These are phyloP conservation scores for Combretum micranthum DNA, from an alignment of 345 rosid species.

Conservation along the genomic window DNA sequence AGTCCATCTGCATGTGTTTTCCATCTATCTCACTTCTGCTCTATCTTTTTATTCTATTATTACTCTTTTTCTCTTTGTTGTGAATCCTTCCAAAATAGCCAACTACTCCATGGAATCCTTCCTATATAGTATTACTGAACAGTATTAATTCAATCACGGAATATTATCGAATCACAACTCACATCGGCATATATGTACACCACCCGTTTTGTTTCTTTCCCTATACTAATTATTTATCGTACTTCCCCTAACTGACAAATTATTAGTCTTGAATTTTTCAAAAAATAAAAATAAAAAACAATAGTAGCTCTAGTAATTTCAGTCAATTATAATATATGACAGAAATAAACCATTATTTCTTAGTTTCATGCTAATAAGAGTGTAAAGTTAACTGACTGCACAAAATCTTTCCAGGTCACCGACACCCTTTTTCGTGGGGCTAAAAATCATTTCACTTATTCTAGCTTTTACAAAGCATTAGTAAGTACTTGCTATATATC, in stretches of 20 bases:
- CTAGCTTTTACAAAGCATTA: too few species aligned
- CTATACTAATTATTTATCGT: conserved; percentile 11
- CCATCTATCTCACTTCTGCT: conserved; percentile 28
- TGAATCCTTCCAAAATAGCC: conserved; percentile 58
- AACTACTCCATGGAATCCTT: conserved; percentile 60
- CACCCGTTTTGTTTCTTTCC: conserved; percentile 37
- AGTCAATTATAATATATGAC: conserved; percentile 9
- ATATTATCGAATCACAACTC: conserved; percentile 38
- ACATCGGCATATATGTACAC: conserved; percentile 27
- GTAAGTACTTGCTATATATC: too few species aligned
- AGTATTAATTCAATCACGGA: conserved; percentile 21
- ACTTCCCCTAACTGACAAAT: conserved; percentile 13
- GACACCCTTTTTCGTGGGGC: too few species aligned
- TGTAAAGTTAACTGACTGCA: too few species aligned
- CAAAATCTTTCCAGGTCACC: too few species aligned
- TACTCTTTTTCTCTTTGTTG: conserved; percentile 7
- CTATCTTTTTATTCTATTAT: conserved; percentile 3
- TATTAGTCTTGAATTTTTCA: neutral
- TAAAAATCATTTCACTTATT: too few species aligned
- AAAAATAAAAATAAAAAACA: too few species aligned
- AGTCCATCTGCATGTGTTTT: conserved; percentile 45
- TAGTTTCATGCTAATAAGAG: too few species aligned
- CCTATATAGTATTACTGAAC: conserved; percentile 38
- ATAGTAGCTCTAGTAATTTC: neutral
- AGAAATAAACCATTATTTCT: neutral